Evolutionary conservation across 352 stramenopile species (phyloP).

Genomic region (Phytophthora capsici): DNA sequence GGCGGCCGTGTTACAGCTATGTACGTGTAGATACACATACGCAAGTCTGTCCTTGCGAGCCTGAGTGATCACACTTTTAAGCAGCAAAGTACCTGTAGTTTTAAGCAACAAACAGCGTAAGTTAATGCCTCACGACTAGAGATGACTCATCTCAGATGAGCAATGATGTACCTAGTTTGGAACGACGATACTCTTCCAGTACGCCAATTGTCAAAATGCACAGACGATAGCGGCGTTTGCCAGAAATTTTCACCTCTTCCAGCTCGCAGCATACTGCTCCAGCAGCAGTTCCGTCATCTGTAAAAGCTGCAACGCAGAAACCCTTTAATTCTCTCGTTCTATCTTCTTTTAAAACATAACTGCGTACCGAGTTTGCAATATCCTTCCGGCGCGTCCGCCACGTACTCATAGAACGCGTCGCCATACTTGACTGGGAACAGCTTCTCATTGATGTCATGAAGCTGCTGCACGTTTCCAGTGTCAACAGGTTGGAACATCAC

Average conservation of each 20-base stretch:
- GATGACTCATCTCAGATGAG: background rate
- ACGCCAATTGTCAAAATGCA: conserved; percentile 95
- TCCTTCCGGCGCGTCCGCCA: conserved; percentile 65
- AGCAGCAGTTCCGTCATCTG: conserved; percentile 72
- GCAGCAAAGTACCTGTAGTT: conserved; percentile 54
- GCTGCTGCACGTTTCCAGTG: conserved; percentile 65
- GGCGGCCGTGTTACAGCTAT: conserved; percentile 91
- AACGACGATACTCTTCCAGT: conserved; percentile 86
- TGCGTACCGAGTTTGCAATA: conserved; percentile 64
- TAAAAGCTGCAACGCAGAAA: conserved; percentile 55
- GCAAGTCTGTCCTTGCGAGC: conserved; percentile 44
- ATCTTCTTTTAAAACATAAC: background rate
- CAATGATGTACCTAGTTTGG: conserved; percentile 26
- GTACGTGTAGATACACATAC: conserved; percentile 91
- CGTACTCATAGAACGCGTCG: conserved; percentile 92
- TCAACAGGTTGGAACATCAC: conserved; percentile 64
- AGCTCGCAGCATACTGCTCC: conserved; percentile 90
- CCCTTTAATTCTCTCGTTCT: background rate
- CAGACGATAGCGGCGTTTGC: conserved; percentile 21
- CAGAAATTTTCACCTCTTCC: conserved; percentile 51
- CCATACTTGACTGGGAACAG: conserved; percentile 94
- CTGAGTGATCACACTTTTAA: conserved; percentile 51
- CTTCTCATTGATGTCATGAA: conserved; percentile 89
- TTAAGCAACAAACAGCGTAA: no score
- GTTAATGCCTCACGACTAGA: no score